Evolutionary conservation across 192 early-diverging fungal genomes (phyloP).

Genomic region (Geranomyces michiganensis): DNA sequence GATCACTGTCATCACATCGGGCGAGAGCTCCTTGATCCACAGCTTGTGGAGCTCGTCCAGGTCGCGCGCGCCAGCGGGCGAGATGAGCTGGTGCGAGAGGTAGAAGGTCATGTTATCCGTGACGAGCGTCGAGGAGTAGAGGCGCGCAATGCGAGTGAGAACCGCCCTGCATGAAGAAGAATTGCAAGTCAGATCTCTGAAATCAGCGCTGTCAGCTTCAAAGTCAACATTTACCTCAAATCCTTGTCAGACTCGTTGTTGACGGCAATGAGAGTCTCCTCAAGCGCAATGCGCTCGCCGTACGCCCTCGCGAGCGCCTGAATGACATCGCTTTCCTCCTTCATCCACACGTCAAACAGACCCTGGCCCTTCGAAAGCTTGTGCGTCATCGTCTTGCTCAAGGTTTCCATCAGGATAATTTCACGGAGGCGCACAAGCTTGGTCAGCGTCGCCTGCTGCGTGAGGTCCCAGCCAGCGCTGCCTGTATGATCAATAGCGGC

Average conservation of each 20-base stretch:
- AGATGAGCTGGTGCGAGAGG: conserved; percentile 52
- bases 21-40: conserved; percentile 57
- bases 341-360: conserved; percentile 79
- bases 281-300: conserved; percentile 67
- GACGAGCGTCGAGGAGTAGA: conserved; percentile 57
- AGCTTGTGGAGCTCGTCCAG: conserved; percentile 48
- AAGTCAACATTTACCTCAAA: too few species aligned
- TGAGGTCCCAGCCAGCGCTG: conserved; percentile 55
- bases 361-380: conserved; percentile 53
- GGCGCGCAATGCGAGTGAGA: conserved; percentile 47
- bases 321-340: conserved; percentile 69
- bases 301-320: conserved; percentile 67
- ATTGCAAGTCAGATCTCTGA: conserved; percentile 22
- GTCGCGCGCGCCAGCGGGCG: conserved; percentile 47
- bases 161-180: conserved; percentile 34
- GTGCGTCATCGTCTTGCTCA: conserved; percentile 52
- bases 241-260: conserved; percentile 32
- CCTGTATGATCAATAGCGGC: conserved; percentile 43
- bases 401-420: conserved; percentile 35
- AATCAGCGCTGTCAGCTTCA: too few species aligned
- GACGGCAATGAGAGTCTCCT: conserved; percentile 55
- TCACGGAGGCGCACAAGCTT: conserved; percentile 47
- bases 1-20: conserved; percentile 54
- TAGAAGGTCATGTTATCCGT: conserved; percentile 62
- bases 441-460: conserved; percentile 43